Evolutionary conservation across 2,329 filamentous ascomycete genomes (phyloP).

Genomic region (Fusarium musae): DNA sequence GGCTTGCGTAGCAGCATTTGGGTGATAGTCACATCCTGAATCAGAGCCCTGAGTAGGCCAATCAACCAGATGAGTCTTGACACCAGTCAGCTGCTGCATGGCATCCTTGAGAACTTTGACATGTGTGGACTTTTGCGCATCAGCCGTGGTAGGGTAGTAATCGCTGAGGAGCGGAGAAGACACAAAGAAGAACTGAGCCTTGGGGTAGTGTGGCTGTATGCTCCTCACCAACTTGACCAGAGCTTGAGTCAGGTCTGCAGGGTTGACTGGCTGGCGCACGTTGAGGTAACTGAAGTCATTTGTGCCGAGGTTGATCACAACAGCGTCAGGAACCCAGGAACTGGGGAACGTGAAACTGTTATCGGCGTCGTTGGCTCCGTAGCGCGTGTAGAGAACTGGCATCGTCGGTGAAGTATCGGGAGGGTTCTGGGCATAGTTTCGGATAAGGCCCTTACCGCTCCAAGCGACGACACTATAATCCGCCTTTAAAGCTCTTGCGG

Average conservation of each 20-base stretch:
- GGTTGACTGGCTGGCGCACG: slow-evolving; percentile 45
- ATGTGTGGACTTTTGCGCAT: slow-evolving; percentile 53
- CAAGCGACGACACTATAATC: slow-evolving; percentile 58
- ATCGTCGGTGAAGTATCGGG: slow-evolving; percentile 50
- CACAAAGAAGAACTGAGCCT: slow-evolving; percentile 54
- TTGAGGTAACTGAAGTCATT: slow-evolving; percentile 55
- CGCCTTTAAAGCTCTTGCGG: slow-evolving; percentile 53
- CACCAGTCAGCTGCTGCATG: slow-evolving; percentile 45
- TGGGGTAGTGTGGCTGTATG: slow-evolving; percentile 50
- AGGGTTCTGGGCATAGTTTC: slow-evolving; percentile 50
- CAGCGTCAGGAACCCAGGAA: slow-evolving; percentile 46
- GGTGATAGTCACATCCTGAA: slow-evolving; percentile 57
- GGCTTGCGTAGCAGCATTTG: slow-evolving; percentile 52
- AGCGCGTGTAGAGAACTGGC: slow-evolving; percentile 55
- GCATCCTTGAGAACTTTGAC: slow-evolving; percentile 49
- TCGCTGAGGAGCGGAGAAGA: slow-evolving; percentile 54
- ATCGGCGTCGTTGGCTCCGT: slow-evolving; percentile 53
- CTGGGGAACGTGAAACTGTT: slow-evolving; percentile 52
- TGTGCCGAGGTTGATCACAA: slow-evolving; percentile 58
- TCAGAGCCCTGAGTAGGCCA: slow-evolving; percentile 54
- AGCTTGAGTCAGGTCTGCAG: slow-evolving; percentile 42
- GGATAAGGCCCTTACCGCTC: slow-evolving; percentile 56
- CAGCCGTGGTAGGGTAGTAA: slow-evolving; percentile 49
- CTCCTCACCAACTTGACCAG: slow-evolving; percentile 34
- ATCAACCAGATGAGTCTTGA: slow-evolving; percentile 53